Evolutionary conservation across 257 asterid genomes (phyloP), one percentile per base, ranked within the genome.

Genomic region (Coffea eugenioides): DNA sequence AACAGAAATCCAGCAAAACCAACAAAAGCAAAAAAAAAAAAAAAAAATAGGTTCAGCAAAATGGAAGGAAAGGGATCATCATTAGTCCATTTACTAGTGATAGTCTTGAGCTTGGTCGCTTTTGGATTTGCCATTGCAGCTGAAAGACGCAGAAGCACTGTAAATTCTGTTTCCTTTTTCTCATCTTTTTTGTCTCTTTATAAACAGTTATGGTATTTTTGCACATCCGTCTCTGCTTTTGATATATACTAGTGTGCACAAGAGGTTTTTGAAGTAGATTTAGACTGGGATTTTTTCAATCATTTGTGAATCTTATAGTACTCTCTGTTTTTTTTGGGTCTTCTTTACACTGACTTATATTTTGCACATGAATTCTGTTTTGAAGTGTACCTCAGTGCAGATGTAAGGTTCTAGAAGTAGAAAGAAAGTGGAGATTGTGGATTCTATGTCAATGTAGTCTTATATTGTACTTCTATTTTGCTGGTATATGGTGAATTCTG

Each of bases 51-150:
- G 64, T 18, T 41, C 68, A 52, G 15, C 41, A 59, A 39, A 56
- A 83, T 83, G 84, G 91, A 89, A 81, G 93, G 86, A 70, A 90
- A 86, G 84, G 97, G 98, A 74, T 94, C 97, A 52, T 83, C 96
- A 10, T 91, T 94, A 34, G 97, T 92, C 83, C 98, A 94, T 92
- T 91, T 94, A 73, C 85, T 94, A 4, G 94, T 91, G 27, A 90
- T 92, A 16, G 83, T 89, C 39, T 82, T 91, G 67, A 92, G 98
- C 90, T 91, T 94, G 85, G 83, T 85, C 39, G 98, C 98, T 80
- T 94, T 94, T 80, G 98, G 97, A 49, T 94, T 94, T 79, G 69
- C 98, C 78, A 92, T 94, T 84, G 98, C 98, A 71, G 98, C 98
- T 23, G 98, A 92, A 78, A 97, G 93, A 41, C 97, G 98, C 57